These are phyloP conservation scores for Stemphylium lycopersici DNA, from an alignment of 2,329 filamentous ascomycete species.

Conservation along the genomic window DNA sequence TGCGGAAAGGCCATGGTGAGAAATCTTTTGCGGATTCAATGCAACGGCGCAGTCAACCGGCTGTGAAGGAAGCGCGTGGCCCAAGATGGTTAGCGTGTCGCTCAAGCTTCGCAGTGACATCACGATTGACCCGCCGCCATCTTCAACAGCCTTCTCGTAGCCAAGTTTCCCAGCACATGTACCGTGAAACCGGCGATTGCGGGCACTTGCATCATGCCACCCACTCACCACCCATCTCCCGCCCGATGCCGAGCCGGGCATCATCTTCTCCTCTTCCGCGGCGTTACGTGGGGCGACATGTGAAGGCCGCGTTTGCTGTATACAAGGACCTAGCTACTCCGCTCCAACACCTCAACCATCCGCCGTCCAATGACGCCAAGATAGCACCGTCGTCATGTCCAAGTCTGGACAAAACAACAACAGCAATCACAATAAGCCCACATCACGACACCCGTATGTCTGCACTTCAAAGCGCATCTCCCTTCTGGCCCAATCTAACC, in stretches of 20 bases:
- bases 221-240: background rate
- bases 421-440: conserved; percentile 19
- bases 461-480: background rate
- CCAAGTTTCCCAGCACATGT: background rate
- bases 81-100: conserved; percentile 18
- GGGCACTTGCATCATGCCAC: conserved; percentile 18
- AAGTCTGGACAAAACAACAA: conserved; percentile 24
- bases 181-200: background rate
- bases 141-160: conserved; percentile 1
- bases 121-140: conserved; percentile 27
- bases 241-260: background rate
- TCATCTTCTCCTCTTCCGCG: background rate
- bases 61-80: conserved; percentile 12
- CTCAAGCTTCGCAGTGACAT: conserved; percentile 34
- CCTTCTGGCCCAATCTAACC: conserved; percentile 6
- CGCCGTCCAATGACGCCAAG: conserved; percentile 20
- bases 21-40: conserved; percentile 2
- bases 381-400: conserved; percentile 29
- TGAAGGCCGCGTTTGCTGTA: conserved; percentile 7
- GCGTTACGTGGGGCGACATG: conserved; percentile 5
- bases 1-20: conserved; percentile 11
- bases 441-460: conserved; percentile 50
- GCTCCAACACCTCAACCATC: background rate
- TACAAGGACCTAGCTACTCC: conserved; percentile 7
- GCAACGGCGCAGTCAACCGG: conserved; percentile 5